Percentiles rank a stretch among this genome's conserved stretches.
Conservation (phyloP, 2,329 filamentous ascomycete genomes). For the Claviceps humidiphila region DNA sequence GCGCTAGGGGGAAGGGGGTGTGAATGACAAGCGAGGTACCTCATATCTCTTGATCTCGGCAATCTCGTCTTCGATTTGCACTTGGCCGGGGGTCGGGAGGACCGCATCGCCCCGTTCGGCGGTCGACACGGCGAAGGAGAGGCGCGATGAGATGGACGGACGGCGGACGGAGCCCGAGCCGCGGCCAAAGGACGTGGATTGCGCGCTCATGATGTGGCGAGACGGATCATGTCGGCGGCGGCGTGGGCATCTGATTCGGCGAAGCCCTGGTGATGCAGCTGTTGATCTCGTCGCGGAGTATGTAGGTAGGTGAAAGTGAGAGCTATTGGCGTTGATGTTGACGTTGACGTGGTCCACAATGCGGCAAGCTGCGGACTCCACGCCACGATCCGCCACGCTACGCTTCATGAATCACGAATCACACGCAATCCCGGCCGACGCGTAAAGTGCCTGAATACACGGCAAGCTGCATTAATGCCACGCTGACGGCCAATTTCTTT, state of each 20-base stretch:
- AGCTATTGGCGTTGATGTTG: background rate
- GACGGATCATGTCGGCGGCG: constrained; percentile 23
- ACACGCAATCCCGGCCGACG: background rate
- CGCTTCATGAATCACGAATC: no score
- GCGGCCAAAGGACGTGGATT: constrained; percentile 36
- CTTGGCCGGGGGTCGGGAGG: constrained; percentile 40
- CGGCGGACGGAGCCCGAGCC: constrained; percentile 29
- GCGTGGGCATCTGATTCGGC: no score
- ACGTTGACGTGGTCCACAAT: background rate
- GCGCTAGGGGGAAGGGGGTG: no score
- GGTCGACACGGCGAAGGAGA: constrained; percentile 54
- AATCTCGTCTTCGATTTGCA: constrained; percentile 83
- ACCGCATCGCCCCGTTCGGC: constrained; percentile 48
- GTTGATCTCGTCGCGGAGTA: no score
- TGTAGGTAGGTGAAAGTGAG: no score
- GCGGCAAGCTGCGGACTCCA: background rate
- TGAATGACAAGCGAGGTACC: constrained; percentile 23
- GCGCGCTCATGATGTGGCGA: constrained; percentile 32
- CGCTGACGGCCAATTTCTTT: background rate
- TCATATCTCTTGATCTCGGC: constrained; percentile 97
- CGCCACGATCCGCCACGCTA: no score
- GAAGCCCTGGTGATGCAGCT: no score
- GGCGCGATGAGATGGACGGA: constrained; percentile 48
- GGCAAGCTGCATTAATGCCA: background rate
- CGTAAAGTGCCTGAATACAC: background rate